These are phyloP conservation scores for Ogataea neopini DNA, from an alignment of 805 yeast species.

Conservation along the genomic window DNA sequence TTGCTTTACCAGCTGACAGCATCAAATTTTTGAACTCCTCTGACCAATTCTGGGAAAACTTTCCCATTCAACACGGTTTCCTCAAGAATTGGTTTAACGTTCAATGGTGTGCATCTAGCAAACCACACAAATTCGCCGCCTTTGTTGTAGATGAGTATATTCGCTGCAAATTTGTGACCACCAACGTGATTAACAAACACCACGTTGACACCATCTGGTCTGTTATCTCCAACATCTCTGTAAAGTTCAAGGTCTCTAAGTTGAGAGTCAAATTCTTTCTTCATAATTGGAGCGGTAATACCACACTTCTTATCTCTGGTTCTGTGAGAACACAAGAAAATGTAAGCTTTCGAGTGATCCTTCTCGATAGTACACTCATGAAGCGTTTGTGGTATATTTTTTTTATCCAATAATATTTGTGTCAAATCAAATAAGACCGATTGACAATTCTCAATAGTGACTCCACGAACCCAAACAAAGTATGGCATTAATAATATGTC, in stretches of 20 bases:
- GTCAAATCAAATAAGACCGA: slow-evolving; percentile 46
- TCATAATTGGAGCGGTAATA: slow-evolving; percentile 88
- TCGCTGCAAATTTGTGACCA: slow-evolving; percentile 94
- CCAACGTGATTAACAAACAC: slow-evolving; percentile 85
- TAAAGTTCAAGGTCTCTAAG: slow-evolving; percentile 69
- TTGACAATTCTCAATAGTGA: slow-evolving; percentile 45
- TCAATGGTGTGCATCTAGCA: slow-evolving; percentile 80
- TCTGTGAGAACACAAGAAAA: slow-evolving; percentile 84
- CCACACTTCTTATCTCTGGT: slow-evolving; percentile 95
- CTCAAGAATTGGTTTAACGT: slow-evolving; percentile 71
- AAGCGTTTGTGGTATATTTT: slow-evolving; percentile 17
- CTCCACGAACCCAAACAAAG: slow-evolving; percentile 65
- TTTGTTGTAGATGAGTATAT: slow-evolving; percentile 72
- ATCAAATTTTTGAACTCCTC: slow-evolving; percentile 57
- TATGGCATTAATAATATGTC: slow-evolving; percentile 72
- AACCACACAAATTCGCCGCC: slow-evolving; percentile 83
- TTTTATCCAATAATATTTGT: slow-evolving; percentile 37
- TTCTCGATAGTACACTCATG: slow-evolving; percentile 35
- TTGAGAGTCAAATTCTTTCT: slow-evolving; percentile 70
- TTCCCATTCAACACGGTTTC: slow-evolving; percentile 68
- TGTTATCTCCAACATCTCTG: slow-evolving; percentile 74
- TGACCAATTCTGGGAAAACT: slow-evolving; percentile 69
- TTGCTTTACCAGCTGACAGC: slow-evolving; percentile 50
- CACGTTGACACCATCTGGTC: slow-evolving; percentile 74
- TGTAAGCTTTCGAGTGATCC: slow-evolving; percentile 45